A percentile compares a stretch with the other conserved stretches of the same genome.
Evolutionary conservation across 345 rosid genomes (phyloP).

Genomic region (Acer negundo): DNA sequence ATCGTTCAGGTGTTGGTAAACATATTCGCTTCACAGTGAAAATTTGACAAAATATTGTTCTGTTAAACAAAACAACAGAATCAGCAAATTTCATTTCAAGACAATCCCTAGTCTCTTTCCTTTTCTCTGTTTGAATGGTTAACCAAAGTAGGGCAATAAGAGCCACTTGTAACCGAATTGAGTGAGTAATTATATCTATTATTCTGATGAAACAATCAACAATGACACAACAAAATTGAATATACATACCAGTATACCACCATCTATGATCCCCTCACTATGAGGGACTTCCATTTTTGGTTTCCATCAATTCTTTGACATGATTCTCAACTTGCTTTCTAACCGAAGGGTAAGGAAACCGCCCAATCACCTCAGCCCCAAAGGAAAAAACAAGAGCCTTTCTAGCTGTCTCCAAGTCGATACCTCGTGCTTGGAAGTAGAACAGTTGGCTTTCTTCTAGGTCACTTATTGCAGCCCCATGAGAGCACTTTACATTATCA

Average conservation of each 20-base stretch:
- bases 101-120: not conserved
- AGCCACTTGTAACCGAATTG: not conserved
- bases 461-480: slow-evolving; percentile 96
- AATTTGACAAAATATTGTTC: not conserved
- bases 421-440: slow-evolving; percentile 89
- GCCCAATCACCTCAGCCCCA: slow-evolving; percentile 73
- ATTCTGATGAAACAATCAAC: not conserved
- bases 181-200: no score
- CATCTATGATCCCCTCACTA: not conserved
- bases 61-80: not conserved
- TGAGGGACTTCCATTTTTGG: slow-evolving; percentile 12
- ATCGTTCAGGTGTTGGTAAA: no score
- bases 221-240: not conserved
- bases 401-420: slow-evolving; percentile 72
- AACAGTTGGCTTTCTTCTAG: slow-evolving; percentile 85
- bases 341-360: slow-evolving; percentile 47
- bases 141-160: not conserved
- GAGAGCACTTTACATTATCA: slow-evolving; percentile 89
- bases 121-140: not conserved
- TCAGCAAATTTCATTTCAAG: not conserved
- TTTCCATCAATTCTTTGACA: slow-evolving; percentile 59
- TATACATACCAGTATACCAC: not conserved
- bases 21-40: no score
- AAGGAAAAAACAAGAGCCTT: slow-evolving; percentile 83
- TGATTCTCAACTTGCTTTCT: slow-evolving; percentile 53